Conservation (phyloP, 2,329 filamentous ascomycete genomes). For the Ophiosphaerella korrae region DNA sequence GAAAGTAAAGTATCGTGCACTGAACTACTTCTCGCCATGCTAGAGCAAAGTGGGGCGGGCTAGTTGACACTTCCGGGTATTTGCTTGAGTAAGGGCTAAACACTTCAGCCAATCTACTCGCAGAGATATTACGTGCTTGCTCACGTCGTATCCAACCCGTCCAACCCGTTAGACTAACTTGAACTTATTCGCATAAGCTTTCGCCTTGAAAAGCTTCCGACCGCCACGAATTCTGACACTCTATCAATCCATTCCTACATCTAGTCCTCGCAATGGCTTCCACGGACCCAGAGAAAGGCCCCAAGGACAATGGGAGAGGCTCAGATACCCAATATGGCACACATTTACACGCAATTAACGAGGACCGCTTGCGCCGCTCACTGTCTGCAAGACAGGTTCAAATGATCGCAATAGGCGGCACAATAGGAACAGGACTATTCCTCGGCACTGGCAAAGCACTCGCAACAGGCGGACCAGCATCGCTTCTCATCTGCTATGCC, state of each 20-base stretch:
- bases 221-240: conserved; percentile 1
- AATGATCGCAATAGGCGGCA: conserved; percentile 66
- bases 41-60: too few relatives aligned
- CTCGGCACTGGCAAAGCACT: conserved; percentile 62
- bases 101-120: not conserved
- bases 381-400: conserved; percentile 58
- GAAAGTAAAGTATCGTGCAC: too few relatives aligned
- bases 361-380: conserved; percentile 31
- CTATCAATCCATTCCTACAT: not conserved
- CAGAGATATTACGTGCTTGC: conserved; percentile 1
- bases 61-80: too few relatives aligned
- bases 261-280: conserved; percentile 10
- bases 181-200: conserved; percentile 12
- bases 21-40: too few relatives aligned
- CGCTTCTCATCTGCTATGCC: conserved; percentile 45
- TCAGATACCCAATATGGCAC: conserved; percentile 15
- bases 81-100: too few relatives aligned
- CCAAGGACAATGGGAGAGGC: conserved; percentile 14
- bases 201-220: conserved; percentile 29
- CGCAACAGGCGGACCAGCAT: conserved; percentile 50
- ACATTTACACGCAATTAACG: conserved; percentile 22
- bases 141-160: not conserved
- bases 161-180: not conserved
- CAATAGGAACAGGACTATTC: conserved; percentile 66
- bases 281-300: conserved; percentile 20